Conservation (phyloP, 352 stramenopile genomes). For the Phytophthora chlamydospora region DNA sequence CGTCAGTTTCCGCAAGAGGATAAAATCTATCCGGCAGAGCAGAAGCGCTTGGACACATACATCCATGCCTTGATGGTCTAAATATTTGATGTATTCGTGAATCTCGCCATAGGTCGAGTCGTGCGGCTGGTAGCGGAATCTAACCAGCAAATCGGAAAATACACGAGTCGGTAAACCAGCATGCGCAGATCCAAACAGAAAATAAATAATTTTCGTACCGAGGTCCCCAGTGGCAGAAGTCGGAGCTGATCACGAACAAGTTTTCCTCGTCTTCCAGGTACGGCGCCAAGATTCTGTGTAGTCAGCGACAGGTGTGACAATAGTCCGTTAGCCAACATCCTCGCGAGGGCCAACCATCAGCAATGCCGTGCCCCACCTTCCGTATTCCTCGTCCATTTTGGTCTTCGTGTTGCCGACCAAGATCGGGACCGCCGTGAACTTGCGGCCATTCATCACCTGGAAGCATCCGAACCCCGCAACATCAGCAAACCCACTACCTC, state of each 20-base stretch:
- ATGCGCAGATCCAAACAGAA: background rate
- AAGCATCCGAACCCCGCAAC: background rate
- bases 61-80: slow-evolving; percentile 92
- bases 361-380: slow-evolving; percentile 52
- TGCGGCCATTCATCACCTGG: slow-evolving; percentile 71
- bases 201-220: slow-evolving; percentile 38
- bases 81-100: slow-evolving; percentile 94
- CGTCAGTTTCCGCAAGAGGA: background rate
- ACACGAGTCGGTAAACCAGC: background rate
- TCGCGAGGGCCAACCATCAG: background rate
- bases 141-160: slow-evolving; percentile 17
- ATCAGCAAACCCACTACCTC: background rate
- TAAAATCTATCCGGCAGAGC: background rate
- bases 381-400: slow-evolving; percentile 85
- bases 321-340: background rate
- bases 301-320: background rate
- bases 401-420: slow-evolving; percentile 95
- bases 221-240: slow-evolving; percentile 98
- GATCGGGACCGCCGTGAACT: slow-evolving; percentile 93
- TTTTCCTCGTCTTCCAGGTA: slow-evolving; percentile 93
- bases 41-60: slow-evolving; percentile 28
- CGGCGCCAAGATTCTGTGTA: slow-evolving; percentile 82
- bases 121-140: slow-evolving; percentile 92
- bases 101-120: slow-evolving; percentile 90
- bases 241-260: slow-evolving; percentile 96